Evolutionary conservation across 2,329 filamentous ascomycete genomes (phyloP).

Genomic region (Nemania abortiva): DNA sequence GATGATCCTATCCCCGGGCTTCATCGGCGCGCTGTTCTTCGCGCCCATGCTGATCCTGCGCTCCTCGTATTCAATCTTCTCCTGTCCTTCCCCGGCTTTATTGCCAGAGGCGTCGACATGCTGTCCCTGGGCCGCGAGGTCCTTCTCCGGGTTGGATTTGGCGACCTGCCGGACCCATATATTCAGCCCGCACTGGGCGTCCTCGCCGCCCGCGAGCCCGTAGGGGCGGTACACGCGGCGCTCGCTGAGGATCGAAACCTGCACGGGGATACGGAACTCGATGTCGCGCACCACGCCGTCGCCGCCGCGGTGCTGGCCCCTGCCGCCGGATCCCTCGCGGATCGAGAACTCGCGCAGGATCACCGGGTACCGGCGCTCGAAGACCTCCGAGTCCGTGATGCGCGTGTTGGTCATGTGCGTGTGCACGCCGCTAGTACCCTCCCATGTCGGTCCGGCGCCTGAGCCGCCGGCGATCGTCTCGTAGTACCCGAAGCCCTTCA

Average conservation of each 20-base stretch:
- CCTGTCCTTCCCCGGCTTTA: slow-evolving; percentile 44
- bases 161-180: slow-evolving; percentile 84
- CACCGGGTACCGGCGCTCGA: slow-evolving; percentile 79
- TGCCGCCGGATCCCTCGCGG: slow-evolving; percentile 68
- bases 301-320: slow-evolving; percentile 73
- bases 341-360: slow-evolving; percentile 74
- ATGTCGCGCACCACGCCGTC: slow-evolving; percentile 79
- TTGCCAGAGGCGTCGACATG: slow-evolving; percentile 2
- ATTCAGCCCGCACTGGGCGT: slow-evolving; percentile 83
- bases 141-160: slow-evolving; percentile 64
- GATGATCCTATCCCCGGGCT: slow-evolving; percentile 81
- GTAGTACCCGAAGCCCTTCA: slow-evolving; percentile 82
- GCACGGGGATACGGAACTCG: slow-evolving; percentile 77
- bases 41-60: slow-evolving; percentile 78
- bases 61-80: slow-evolving; percentile 64
- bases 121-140: slow-evolving; percentile 38
- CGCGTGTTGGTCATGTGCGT: slow-evolving; percentile 84
- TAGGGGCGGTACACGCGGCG: slow-evolving; percentile 79
- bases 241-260: slow-evolving; percentile 80
- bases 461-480: slow-evolving; percentile 82
- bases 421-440: slow-evolving; percentile 77
- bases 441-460: slow-evolving; percentile 76
- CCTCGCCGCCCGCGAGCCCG: slow-evolving; percentile 84
- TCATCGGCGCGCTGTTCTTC: slow-evolving; percentile 84
- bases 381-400: slow-evolving; percentile 80